A percentile compares a stretch with the other conserved stretches of the same genome.
These are phyloP conservation scores for Linnemannia exigua DNA, from an alignment of 192 early-diverging fungal genomes.

Conservation along the genomic window DNA sequence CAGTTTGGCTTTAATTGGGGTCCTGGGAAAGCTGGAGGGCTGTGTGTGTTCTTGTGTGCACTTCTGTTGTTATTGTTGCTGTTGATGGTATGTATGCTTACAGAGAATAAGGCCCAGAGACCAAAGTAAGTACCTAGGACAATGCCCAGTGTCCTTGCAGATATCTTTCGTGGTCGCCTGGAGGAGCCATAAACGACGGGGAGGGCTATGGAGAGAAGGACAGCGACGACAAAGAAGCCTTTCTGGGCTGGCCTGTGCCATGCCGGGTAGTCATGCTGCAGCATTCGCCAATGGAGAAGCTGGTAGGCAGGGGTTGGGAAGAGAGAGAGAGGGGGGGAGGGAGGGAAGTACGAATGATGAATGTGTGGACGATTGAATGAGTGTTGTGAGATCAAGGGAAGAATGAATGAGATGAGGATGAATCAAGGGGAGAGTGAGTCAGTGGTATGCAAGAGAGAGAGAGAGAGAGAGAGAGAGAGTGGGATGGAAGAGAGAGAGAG, in stretches of 20 bases:
- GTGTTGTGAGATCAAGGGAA: not conserved
- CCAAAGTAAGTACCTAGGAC: slow-evolving; percentile 44
- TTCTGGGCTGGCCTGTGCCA: slow-evolving; percentile 50
- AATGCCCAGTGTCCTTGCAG: slow-evolving; percentile 17
- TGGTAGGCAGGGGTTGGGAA: not conserved
- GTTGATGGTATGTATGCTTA: not conserved
- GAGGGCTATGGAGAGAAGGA: slow-evolving; percentile 39
- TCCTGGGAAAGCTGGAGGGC: no score
- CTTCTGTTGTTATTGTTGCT: no score
- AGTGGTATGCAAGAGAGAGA: no score
- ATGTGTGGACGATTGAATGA: no score
- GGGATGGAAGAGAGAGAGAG: not conserved
- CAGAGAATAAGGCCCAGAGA: slow-evolving; percentile 37
- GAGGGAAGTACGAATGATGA: not conserved
- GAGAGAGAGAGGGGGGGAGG: not conserved
- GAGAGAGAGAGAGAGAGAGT: no score
- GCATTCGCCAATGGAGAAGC: slow-evolving; percentile 27
- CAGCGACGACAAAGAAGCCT: slow-evolving; percentile 31
- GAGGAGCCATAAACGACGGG: slow-evolving; percentile 37
- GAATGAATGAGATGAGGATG: not conserved
- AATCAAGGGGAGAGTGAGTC: not conserved
- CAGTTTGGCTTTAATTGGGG: no score
- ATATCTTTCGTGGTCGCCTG: slow-evolving; percentile 21
- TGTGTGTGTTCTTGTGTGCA: no score
- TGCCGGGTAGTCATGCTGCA: slow-evolving; percentile 37